Evolutionary conservation across 139 green algal genomes (phyloP).

Genomic region (Mesotaenium endlicherianum): DNA sequence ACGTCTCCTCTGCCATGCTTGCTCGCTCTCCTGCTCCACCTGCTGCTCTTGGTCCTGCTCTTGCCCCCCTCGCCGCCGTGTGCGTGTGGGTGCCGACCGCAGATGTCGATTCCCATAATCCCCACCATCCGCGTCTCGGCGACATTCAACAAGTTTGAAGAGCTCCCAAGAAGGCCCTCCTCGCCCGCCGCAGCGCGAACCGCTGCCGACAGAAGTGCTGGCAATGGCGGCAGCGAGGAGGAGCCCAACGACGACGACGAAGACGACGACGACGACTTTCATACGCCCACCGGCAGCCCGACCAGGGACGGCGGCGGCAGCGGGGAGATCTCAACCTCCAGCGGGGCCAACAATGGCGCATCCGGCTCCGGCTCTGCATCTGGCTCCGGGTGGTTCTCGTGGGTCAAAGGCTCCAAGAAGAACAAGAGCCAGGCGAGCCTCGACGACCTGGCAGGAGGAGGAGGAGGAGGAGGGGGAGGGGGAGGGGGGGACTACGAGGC

Average conservation of each 20-base stretch:
- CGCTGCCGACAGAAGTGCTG: not conserved
- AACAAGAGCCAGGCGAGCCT: not conserved
- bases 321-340: not conserved
- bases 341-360: not conserved
- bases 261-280: constrained; percentile 28
- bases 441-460: not conserved
- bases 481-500: not conserved
- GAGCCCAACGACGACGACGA: not conserved
- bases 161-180: too few relatives aligned
- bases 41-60: not conserved
- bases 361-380: not conserved
- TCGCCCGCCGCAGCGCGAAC: not conserved
- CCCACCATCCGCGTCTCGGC: constrained; percentile 36
- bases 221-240: too few relatives aligned
- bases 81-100: not conserved
- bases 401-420: constrained; percentile 15
- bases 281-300: constrained; percentile 25
- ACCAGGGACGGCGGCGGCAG: constrained; percentile 2
- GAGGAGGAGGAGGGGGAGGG: constrained; percentile 15
- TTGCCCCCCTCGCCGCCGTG: not conserved
- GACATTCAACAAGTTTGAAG: constrained; percentile 39
- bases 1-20: too few relatives aligned
- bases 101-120: constrained; percentile 48
- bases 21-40: not conserved
- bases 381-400: constrained; percentile 14